phyloP scores from a whole-genome alignment of 441 rosid species.

The Melianthus villosus region DNA sequence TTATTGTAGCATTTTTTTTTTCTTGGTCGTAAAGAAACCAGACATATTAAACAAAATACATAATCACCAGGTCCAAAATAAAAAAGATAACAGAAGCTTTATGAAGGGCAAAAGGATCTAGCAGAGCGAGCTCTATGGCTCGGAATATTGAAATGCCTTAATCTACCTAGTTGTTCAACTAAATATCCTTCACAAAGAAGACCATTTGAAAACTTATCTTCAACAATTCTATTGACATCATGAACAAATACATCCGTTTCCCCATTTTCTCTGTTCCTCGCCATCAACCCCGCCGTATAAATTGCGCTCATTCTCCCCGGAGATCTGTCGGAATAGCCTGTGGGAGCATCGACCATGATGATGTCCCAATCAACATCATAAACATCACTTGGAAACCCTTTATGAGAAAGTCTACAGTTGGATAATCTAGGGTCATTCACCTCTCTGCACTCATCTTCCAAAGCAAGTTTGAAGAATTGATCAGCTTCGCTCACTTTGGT shows the following conservation, averaged over 20 bases:
- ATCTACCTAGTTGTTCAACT: conserved; percentile 40
- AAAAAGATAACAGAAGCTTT: too few species aligned
- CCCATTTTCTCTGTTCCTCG: conserved; percentile 43
- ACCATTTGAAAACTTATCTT: conserved; percentile 40
- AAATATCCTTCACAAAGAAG: conserved; percentile 50
- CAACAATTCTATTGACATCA: conserved; percentile 42
- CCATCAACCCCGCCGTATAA: conserved; percentile 61
- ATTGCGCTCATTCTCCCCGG: conserved; percentile 69
- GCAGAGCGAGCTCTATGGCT: conserved; percentile 32
- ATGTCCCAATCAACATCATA: conserved; percentile 53
- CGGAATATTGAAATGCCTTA: conserved; percentile 49
- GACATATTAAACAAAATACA: too few species aligned
- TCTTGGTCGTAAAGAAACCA: too few species aligned
- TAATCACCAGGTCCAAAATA: too few species aligned
- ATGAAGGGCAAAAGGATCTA: conserved; percentile 38
- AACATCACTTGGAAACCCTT: conserved; percentile 41
- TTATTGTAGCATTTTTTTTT: too few species aligned
- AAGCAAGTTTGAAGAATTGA: conserved; percentile 13
- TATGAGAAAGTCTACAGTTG: conserved; percentile 32
- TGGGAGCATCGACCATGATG: conserved; percentile 69
- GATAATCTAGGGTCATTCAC: conserved; percentile 45
- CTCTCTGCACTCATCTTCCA: conserved; percentile 23
- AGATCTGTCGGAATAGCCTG: conserved; percentile 44
- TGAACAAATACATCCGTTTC: conserved; percentile 61
- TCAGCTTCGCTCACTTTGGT: conserved; percentile 67